phyloP scores from a whole-genome alignment of 495 filamentous ascomycete genomes.

The Penicillium maclennaniae region DNA sequence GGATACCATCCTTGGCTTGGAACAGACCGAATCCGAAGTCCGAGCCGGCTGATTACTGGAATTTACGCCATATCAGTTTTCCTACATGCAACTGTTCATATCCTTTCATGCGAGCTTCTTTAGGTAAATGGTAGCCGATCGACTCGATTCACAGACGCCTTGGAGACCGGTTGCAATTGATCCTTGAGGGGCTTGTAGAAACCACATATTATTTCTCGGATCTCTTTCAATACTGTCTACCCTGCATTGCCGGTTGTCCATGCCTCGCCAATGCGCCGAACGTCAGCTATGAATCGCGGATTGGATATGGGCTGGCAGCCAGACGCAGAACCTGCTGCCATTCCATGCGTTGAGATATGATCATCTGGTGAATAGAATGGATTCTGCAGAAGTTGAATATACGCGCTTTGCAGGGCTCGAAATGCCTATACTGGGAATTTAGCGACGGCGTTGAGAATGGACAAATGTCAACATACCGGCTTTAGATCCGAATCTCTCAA shows the following conservation, averaged over 20 bases:
- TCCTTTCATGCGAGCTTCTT: neutral
- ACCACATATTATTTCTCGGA: neutral
- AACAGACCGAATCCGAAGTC: slow-evolving; percentile 62
- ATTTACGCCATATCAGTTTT: neutral
- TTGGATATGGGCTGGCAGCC: slow-evolving; percentile 68
- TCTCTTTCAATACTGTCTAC: slow-evolving; percentile 16
- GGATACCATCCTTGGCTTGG: slow-evolving; percentile 64
- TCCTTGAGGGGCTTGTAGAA: neutral
- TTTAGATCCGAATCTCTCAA: slow-evolving; percentile 81
- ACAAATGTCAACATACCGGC: slow-evolving; percentile 46
- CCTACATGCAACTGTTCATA: neutral
- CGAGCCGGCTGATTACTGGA: neutral
- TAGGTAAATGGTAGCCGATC: neutral
- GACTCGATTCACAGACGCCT: neutral
- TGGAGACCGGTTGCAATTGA: neutral
- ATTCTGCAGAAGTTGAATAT: slow-evolving; percentile 84
- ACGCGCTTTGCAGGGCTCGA: slow-evolving; percentile 83
- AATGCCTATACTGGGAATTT: slow-evolving; percentile 61
- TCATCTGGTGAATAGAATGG: slow-evolving; percentile 93
- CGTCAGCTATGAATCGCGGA: slow-evolving; percentile 73
- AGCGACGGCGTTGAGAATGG: slow-evolving; percentile 1
- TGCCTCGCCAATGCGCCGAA: slow-evolving; percentile 76
- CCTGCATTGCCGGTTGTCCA: slow-evolving; percentile 53
- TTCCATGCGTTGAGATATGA: slow-evolving; percentile 51
- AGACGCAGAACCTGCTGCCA: slow-evolving; percentile 27